Evolutionary conservation across 352 stramenopile genomes (phyloP), one percentile per base, ranked within the genome.

Genomic region (Thalassiosira oceanica): DNA sequence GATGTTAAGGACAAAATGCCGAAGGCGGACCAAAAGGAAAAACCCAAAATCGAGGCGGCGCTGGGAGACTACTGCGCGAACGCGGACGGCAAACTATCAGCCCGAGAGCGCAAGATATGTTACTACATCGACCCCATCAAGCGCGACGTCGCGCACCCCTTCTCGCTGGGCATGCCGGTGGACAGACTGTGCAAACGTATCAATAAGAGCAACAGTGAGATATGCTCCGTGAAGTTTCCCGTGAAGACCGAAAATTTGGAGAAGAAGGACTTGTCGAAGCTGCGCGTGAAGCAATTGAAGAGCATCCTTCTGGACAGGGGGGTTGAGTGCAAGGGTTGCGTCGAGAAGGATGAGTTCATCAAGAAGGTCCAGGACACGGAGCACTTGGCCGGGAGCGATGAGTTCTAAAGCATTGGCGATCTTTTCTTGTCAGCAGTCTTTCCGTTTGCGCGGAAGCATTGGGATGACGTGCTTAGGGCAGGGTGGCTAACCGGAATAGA

Each of bases 121-220:
- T 93, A 93, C 55, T 93, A 93, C 65, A 80, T 93, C 39, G 80
- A 89, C 37, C 86, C 86, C 13, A 91, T 93, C 52, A 91, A 91
- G 57, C 67, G 80, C 16, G 83, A 88, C 58, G 68, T 93, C 13
- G 83, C 86, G 11, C 83, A 91, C 63, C 84, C 86, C 10, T 90
- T 91, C 52, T 83, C 63, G 20, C 56, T 88, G 1, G 80, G 86
- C n/a, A 89, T 91, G 78, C 27, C 71, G 10, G 77, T 74, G 2
- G 55, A 88, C 4, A 85, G 87, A 50, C 60, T 91, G 1, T 93
- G 86, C 57, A 74, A 91, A 61, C 52, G 81, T 58, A 87, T 91
- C 39, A 86, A 80, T 43, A 86, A 89, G 56, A 56, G 31, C 21
- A 91, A 91, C 58, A 76, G 78, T 1, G 84, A 91, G 72, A 88